Evolutionary conservation across 352 stramenopile genomes (phyloP).

Genomic region (Pythium brassicae): DNA sequence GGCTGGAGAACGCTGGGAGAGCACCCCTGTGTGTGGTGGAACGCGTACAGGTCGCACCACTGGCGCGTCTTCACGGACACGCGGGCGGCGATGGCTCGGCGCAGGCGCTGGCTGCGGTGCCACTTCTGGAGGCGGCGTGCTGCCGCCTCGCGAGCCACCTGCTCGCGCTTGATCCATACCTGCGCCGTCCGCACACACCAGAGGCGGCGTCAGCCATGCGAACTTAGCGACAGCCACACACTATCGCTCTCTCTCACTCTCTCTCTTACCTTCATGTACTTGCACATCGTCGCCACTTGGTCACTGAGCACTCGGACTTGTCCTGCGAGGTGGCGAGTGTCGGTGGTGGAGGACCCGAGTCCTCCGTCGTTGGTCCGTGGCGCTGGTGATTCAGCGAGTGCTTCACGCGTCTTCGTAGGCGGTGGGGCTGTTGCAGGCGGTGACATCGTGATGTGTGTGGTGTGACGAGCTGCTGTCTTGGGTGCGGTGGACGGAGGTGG

Average conservation of each 20-base stretch:
- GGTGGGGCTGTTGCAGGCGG: too few relatives aligned
- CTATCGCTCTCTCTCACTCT: not conserved
- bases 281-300: constrained; percentile 52
- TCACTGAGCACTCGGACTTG: constrained; percentile 34
- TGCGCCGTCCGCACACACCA: constrained; percentile 6
- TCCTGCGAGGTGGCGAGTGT: constrained; percentile 1
- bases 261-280: constrained; percentile 64
- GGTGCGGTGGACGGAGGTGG: too few relatives aligned
- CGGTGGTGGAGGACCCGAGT: not conserved
- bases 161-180: constrained; percentile 68
- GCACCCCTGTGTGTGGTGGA: constrained; percentile 10
- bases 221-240: not conserved
- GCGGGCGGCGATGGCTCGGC: constrained; percentile 6
- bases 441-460: too few relatives aligned
- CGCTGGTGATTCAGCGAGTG: not conserved
- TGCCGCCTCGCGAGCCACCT: constrained; percentile 42
- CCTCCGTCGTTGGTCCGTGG: not conserved
- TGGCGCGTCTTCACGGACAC: constrained; percentile 10
- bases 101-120: constrained; percentile 14
- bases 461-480: not conserved
- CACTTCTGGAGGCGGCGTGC: constrained; percentile 45
- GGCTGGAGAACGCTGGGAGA: not conserved
- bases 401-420: not conserved
- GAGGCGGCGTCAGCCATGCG: not conserved
- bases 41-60: constrained; percentile 17